A percentile compares a stretch with the other conserved stretches of the same genome.
phyloP scores from a whole-genome alignment of 2,329 filamentous ascomycete species.

The Aspergillus versicolor region DNA sequence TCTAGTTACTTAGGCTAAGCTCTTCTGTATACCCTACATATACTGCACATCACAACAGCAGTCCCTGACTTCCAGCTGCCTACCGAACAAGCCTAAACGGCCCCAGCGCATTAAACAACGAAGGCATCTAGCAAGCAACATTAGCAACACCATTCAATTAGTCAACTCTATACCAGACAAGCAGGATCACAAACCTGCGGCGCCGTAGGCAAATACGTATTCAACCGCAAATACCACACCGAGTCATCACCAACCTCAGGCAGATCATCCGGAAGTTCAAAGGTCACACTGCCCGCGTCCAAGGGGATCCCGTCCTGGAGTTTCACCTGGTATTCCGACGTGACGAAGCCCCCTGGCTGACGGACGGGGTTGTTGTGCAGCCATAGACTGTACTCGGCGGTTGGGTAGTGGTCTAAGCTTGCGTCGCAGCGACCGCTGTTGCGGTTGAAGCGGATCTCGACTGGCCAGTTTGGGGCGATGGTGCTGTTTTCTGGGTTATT shows the following conservation, averaged over 20 bases:
- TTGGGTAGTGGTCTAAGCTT: slow-evolving; percentile 20
- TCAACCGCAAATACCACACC: slow-evolving; percentile 31
- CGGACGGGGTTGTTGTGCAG: slow-evolving; percentile 33
- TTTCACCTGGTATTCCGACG: slow-evolving; percentile 22
- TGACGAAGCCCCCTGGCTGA: slow-evolving; percentile 17
- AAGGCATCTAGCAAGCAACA: too few relatives aligned
- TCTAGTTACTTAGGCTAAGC: too few relatives aligned
- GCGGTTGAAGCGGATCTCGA: slow-evolving; percentile 30
- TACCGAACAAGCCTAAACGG: too few relatives aligned
- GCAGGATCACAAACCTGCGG: slow-evolving; percentile 25
- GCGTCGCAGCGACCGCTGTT: slow-evolving; percentile 25
- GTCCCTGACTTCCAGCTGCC: too few relatives aligned
- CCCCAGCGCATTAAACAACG: too few relatives aligned
- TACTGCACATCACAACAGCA: too few relatives aligned
- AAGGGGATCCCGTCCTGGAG: slow-evolving; percentile 21
- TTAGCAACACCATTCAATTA: too few relatives aligned
- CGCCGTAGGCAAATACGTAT: slow-evolving; percentile 22
- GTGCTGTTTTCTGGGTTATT: slow-evolving; percentile 31
- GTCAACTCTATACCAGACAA: too few relatives aligned
- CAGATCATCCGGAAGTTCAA: slow-evolving; percentile 26
- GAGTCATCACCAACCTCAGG: slow-evolving; percentile 25
- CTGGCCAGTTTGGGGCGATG: slow-evolving; percentile 22
- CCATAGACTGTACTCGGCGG: slow-evolving; percentile 25
- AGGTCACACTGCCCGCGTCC: slow-evolving; percentile 19
- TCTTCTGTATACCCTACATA: too few relatives aligned